Base-by-base conservation (phyloP, 805 yeast species). In the Lachancea cidri region DNA sequence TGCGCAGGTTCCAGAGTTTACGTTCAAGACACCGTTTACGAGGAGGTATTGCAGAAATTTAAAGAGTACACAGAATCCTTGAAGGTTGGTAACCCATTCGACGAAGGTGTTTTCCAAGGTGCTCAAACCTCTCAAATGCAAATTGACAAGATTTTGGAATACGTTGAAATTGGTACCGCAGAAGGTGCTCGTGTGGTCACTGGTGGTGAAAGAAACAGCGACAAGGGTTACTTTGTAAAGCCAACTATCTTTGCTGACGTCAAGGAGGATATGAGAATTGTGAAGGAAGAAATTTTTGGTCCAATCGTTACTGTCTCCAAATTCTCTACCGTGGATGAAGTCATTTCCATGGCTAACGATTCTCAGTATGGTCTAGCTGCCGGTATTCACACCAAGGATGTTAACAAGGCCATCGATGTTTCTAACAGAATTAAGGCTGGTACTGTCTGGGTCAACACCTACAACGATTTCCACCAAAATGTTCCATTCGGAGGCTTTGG, bases 401-500 rank as follows among this genome's bases (percentile, higher is more conserved):
- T 81, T 43, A 77, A 73, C 69, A 80, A 73, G 53, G 93, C 83
- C 22, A 63, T 80, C 45, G 75, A 74, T 40, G 83, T 83, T 42
- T 73, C 93, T 33, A 73, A 74, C 64, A 72, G 74, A 62, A 58
- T 85, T 46, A 78, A 77, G 58, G 82, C 89, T 44, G 95, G 95
- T 67, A 79, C 91, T 36, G 76, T 85, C 49, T 86, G 91, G 86
- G 74, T 83, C 53, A 85, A 85, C 73, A 79, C 87, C 41, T 82
- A 86, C 66, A 87, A 87, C 68, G 87, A 84, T 57, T 82, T 86
- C 73, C 89, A 87, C 65, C 79, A 73, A 52, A 75, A 79, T 65
- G 81, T 87, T 60, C 97, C 97, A 57, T 88, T 88, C 61, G 96
- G 96, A 53, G 97, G 97, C 37, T 84, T 71, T 71, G 85, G 86